A percentile compares a stretch with the other conserved stretches of the same genome.
Conservation (phyloP, 179 eudicot species). For the Patellifolia procumbens region DNA sequence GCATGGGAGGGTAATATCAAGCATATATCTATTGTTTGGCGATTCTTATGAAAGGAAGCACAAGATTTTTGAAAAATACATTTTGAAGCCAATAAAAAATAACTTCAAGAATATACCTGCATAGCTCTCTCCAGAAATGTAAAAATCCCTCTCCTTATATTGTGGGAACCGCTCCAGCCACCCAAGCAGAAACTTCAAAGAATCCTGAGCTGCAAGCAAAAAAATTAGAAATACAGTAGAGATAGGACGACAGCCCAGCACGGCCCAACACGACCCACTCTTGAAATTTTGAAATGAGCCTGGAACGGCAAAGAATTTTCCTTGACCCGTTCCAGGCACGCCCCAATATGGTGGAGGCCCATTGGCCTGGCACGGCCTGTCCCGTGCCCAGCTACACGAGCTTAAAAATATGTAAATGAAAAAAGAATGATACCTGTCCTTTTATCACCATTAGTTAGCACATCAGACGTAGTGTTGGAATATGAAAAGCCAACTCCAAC, state of each 20-base stretch:
- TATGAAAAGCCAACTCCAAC: slow-evolving; percentile 96
- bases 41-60: not conserved
- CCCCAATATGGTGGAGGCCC: no score
- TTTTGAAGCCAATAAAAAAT: not conserved
- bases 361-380: no score
- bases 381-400: no score
- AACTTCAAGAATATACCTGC: slow-evolving; percentile 51
- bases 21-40: not conserved
- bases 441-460: slow-evolving; percentile 74
- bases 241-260: no score
- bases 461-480: slow-evolving; percentile 78
- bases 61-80: not conserved
- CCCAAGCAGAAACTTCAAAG: slow-evolving; percentile 59
- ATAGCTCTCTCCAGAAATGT: slow-evolving; percentile 88
- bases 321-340: no score
- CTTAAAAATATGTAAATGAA: no score
- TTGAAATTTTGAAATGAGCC: no score
- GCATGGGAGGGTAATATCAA: not conserved
- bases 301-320: no score
- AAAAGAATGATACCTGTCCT: slow-evolving; percentile 90
- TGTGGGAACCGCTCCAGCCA: slow-evolving; percentile 95
- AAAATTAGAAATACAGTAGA: not conserved
- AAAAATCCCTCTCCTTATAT: slow-evolving; percentile 83
- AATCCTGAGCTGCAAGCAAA: slow-evolving; percentile 64
- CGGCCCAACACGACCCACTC: no score